Percentiles rank a stretch among this genome's conserved stretches.
Conservation (phyloP, 148 eudicot species). For the Cornus florida region DNA sequence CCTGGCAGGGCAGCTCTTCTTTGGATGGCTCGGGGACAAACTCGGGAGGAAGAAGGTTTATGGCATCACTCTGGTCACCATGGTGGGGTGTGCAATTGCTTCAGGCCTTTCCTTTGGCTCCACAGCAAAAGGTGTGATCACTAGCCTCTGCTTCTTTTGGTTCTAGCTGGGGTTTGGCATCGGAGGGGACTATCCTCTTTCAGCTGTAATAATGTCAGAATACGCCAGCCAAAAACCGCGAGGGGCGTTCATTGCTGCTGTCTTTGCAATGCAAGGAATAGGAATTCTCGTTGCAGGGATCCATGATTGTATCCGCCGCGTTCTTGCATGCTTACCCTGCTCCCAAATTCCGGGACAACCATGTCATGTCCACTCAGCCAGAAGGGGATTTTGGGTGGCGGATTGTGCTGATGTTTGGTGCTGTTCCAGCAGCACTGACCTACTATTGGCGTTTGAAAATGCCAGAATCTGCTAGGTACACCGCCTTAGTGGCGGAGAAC, state of each 20-base stretch:
- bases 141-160: constrained; percentile 20
- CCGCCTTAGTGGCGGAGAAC: constrained; percentile 16
- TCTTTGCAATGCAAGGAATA: constrained; percentile 19
- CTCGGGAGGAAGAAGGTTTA: constrained; percentile 18
- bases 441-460: constrained; percentile 18
- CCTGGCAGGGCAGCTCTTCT: constrained; percentile 21
- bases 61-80: constrained; percentile 21
- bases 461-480: constrained; percentile 22
- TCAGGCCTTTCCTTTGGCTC: constrained; percentile 11
- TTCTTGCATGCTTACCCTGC: constrained; percentile 7
- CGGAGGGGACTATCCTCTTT: constrained; percentile 20
- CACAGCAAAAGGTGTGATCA: neutral
- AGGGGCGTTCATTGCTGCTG: constrained; percentile 15
- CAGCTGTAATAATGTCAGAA: constrained; percentile 22
- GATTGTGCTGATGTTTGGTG: constrained; percentile 18
- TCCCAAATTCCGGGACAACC: neutral
- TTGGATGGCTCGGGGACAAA: constrained; percentile 24
- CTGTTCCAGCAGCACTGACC: constrained; percentile 13
- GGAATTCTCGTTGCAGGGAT: constrained; percentile 7
- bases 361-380: neutral
- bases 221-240: constrained; percentile 13
- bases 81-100: constrained; percentile 13
- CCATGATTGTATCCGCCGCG: constrained; percentile 12
- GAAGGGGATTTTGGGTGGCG: constrained; percentile 12
- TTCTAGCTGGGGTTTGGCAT: constrained; percentile 25